Conservation (phyloP, 345 rosid genomes). For the Geranium brycei region DNA sequence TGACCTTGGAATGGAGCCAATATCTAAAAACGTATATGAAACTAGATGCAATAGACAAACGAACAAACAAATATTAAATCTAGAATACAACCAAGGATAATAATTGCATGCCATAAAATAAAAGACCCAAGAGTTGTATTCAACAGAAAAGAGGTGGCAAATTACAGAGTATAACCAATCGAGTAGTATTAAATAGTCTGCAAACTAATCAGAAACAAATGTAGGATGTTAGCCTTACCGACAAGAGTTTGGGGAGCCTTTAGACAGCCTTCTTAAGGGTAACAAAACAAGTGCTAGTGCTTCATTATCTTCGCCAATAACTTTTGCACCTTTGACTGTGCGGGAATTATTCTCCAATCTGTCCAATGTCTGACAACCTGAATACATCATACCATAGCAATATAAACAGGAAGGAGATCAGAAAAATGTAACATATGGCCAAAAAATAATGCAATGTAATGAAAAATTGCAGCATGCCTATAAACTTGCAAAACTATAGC, state of each 20-base stretch:
- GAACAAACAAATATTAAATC: slow-evolving; percentile 4
- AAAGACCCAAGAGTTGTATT: not conserved
- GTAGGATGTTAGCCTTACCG: slow-evolving; percentile 25
- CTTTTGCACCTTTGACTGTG: slow-evolving; percentile 80
- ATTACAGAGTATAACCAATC: too few species aligned
- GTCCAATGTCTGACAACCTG: slow-evolving; percentile 58
- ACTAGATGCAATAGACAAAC: slow-evolving; percentile 3
- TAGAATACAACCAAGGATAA: not conserved
- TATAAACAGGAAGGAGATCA: not conserved
- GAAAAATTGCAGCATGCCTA: not conserved
- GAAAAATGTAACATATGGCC: not conserved
- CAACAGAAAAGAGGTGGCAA: not conserved
- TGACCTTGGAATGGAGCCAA: too few species aligned
- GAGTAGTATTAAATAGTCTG: too few species aligned
- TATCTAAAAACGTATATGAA: too few species aligned
- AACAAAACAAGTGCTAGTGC: slow-evolving; percentile 45
- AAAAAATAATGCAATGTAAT: not conserved
- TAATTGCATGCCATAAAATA: not conserved
- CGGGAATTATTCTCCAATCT: slow-evolving; percentile 66
- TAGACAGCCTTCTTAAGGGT: slow-evolving; percentile 64
- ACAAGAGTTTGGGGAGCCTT: slow-evolving; percentile 37
- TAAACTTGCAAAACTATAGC: not conserved
- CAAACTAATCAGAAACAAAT: not conserved
- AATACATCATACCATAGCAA: slow-evolving; percentile 5
- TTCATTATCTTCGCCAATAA: slow-evolving; percentile 63